A percentile compares a stretch with the other conserved stretches of the same genome.
Evolutionary conservation across 129 eudicot species (phyloP).

Genomic region (Lonicera japonica): DNA sequence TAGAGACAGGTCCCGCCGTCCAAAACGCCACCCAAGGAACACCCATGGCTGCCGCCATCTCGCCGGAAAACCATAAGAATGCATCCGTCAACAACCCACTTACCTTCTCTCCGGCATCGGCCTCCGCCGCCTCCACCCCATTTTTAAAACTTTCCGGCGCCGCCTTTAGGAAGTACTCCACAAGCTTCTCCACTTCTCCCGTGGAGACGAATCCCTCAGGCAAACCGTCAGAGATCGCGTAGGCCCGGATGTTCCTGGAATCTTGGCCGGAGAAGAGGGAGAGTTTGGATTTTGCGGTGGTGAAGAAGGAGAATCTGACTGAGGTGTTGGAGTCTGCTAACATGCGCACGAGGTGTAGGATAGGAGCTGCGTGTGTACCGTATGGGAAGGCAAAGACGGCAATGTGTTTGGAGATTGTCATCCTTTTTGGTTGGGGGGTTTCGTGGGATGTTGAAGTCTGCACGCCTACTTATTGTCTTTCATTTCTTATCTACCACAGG

Average conservation of each 20-base stretch:
- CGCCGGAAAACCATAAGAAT: conserved; percentile 36
- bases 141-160: conserved; percentile 14
- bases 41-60: conserved; percentile 24
- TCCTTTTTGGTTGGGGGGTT: no score
- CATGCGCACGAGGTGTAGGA: conserved; percentile 15
- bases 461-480: no score
- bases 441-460: neutral
- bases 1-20: conserved; percentile 27
- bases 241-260: conserved; percentile 8
- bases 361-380: conserved; percentile 31
- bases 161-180: conserved; percentile 20
- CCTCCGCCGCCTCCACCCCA: conserved; percentile 22
- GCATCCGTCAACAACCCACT: conserved; percentile 35
- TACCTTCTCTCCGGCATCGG: conserved; percentile 21
- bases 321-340: conserved; percentile 27
- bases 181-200: conserved; percentile 10
- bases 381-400: conserved; percentile 41
- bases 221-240: conserved; percentile 12
- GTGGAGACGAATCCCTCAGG: conserved; percentile 21
- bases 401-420: conserved; percentile 14
- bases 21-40: conserved; percentile 38
- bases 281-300: conserved; percentile 15
- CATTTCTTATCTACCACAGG: no score
- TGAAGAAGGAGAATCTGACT: conserved; percentile 27
- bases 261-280: neutral